A percentile compares a stretch with the other conserved stretches of the same genome.
These are phyloP conservation scores for Cercophora samala DNA, from an alignment of 495 filamentous ascomycete genomes.

Conservation along the genomic window DNA sequence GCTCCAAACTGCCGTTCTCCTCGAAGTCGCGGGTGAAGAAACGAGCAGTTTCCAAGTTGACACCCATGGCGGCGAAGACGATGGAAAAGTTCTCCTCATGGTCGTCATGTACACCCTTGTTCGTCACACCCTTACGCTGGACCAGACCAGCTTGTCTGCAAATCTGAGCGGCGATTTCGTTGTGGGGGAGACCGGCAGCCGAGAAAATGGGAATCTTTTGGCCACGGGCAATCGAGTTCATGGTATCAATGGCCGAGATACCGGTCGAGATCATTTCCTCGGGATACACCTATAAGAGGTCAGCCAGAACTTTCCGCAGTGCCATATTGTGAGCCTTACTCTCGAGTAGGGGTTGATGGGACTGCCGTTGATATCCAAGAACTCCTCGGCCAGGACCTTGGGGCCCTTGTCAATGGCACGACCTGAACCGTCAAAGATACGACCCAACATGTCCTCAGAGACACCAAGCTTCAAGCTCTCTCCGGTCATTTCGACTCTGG, in stretches of 20 bases:
- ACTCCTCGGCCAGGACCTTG: constrained; percentile 96
- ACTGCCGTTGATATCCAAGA: constrained; percentile 97
- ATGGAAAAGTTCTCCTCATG: constrained; percentile 99
- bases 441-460: constrained; percentile 98
- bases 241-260: constrained; percentile 99
- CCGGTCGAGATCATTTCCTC: constrained; percentile 99
- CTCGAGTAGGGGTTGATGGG: constrained; percentile 98
- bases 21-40: constrained; percentile 99
- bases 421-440: constrained; percentile 97
- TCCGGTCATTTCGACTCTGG: constrained; percentile 94
- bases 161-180: constrained; percentile 98
- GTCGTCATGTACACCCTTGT: constrained; percentile 92
- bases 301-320: constrained; percentile 10
- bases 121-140: constrained; percentile 67
- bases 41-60: constrained; percentile 96
- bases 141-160: constrained; percentile 94
- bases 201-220: constrained; percentile 99
- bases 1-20: constrained; percentile 98
- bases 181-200: constrained; percentile 94
- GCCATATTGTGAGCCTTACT: constrained; percentile 48
- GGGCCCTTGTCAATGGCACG: constrained; percentile 97
- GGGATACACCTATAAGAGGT: constrained; percentile 72
- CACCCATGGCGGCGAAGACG: constrained; percentile 99
- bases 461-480: constrained; percentile 97
- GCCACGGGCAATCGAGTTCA: constrained; percentile 99